Conservation (phyloP, 1,284 basidiomycete genomes). For the Puccinia brachypodii region DNA sequence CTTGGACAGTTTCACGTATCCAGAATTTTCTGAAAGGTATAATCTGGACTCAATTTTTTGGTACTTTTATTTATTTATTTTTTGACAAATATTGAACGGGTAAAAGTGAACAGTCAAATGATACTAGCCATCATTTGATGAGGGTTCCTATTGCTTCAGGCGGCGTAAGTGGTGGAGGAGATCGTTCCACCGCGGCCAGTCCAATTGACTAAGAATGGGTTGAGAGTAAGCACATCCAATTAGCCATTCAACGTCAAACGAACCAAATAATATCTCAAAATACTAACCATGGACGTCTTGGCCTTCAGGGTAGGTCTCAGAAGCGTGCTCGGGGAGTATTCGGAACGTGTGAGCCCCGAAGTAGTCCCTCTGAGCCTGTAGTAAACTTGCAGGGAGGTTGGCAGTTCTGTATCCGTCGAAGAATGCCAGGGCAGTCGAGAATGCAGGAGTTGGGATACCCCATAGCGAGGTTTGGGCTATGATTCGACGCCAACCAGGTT, state of each 20-base stretch:
- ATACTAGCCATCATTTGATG: not conserved
- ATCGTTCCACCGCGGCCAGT: slow-evolving; percentile 86
- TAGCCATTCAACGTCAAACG: not conserved
- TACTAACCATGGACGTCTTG: slow-evolving; percentile 77
- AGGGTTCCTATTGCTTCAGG: slow-evolving; percentile 62
- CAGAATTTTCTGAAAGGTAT: not conserved
- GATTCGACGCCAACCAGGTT: slow-evolving; percentile 97
- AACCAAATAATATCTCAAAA: slow-evolving; percentile 47
- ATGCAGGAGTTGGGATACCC: slow-evolving; percentile 95
- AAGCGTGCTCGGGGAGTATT: slow-evolving; percentile 84
- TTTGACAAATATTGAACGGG: not conserved
- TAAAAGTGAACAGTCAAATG: not conserved
- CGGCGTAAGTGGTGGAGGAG: slow-evolving; percentile 85
- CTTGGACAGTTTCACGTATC: too few species aligned
- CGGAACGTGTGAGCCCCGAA: slow-evolving; percentile 81
- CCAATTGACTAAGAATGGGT: slow-evolving; percentile 59
- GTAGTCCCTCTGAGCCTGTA: slow-evolving; percentile 79
- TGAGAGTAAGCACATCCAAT: slow-evolving; percentile 9
- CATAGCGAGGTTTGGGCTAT: slow-evolving; percentile 94
- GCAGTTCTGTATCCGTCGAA: slow-evolving; percentile 93
- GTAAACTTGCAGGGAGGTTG: slow-evolving; percentile 79
- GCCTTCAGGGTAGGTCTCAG: slow-evolving; percentile 72
- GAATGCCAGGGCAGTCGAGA: slow-evolving; percentile 96
- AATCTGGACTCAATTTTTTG: not conserved
- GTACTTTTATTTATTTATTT: too few species aligned